phyloP scores from a whole-genome alignment of 1,139 yeast genomes.

The Taiozyma sp. region DNA sequence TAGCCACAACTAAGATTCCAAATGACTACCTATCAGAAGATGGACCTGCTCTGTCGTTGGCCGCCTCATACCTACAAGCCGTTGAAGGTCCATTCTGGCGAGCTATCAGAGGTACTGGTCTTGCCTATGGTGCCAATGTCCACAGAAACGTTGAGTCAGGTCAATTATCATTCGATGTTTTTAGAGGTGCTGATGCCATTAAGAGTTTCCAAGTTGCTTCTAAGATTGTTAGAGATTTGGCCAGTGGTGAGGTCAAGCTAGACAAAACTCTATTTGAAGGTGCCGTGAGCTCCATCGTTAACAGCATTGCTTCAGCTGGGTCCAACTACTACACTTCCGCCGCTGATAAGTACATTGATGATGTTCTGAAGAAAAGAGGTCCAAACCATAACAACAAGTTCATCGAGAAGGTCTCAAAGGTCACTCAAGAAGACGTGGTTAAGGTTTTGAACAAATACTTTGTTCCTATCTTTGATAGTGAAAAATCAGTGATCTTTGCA shows the following conservation, averaged over 20 bases:
- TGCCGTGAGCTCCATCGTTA: slow-evolving; percentile 72
- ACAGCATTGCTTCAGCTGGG: slow-evolving; percentile 62
- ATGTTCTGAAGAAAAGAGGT: slow-evolving; percentile 65
- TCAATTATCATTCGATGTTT: slow-evolving; percentile 58
- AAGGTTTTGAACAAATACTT: slow-evolving; percentile 55
- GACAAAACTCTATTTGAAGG: slow-evolving; percentile 63
- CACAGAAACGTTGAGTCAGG: slow-evolving; percentile 62
- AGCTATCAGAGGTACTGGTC: slow-evolving; percentile 92
- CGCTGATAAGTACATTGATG: slow-evolving; percentile 57
- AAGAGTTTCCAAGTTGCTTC: slow-evolving; percentile 69
- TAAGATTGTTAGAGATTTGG: slow-evolving; percentile 58
- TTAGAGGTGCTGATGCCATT: slow-evolving; percentile 80
- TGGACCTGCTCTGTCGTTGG: slow-evolving; percentile 64
- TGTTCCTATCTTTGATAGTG: slow-evolving; percentile 53
- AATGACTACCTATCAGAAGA: slow-evolving; percentile 63
- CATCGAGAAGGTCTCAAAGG: slow-evolving; percentile 43
- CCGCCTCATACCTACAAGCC: slow-evolving; percentile 73
- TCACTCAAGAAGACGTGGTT: slow-evolving; percentile 55
- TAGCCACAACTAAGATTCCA: slow-evolving; percentile 59
- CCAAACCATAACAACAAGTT: slow-evolving; percentile 51
- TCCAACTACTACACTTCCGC: slow-evolving; percentile 63
- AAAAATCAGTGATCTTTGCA: slow-evolving; percentile 56
- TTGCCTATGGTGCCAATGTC: slow-evolving; percentile 85
- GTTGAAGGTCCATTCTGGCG: slow-evolving; percentile 98
- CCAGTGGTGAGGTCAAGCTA: slow-evolving; percentile 46